These are phyloP conservation scores for Cladophialophora carrionii DNA, from an alignment of 2,329 filamentous ascomycete species.

Conservation along the genomic window DNA sequence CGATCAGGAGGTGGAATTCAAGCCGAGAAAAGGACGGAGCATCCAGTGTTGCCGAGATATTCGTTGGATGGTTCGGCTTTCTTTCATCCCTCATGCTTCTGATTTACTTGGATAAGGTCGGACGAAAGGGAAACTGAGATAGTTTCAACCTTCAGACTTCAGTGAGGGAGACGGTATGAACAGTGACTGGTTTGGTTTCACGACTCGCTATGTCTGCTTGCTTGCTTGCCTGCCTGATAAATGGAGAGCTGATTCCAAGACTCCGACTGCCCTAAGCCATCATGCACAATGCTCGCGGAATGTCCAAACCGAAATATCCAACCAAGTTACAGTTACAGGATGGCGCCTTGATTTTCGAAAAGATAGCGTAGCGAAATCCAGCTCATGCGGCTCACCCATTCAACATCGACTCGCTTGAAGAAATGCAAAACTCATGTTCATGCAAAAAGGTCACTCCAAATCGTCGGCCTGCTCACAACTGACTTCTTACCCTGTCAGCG, in stretches of 20 bases:
- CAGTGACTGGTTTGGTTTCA: not conserved
- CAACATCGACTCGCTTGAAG: not conserved
- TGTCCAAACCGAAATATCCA: not conserved
- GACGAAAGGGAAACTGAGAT: too few species aligned
- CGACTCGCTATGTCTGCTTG: not conserved
- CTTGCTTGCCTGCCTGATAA: not conserved
- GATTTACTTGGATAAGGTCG: not conserved
- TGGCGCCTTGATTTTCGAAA: too few species aligned
- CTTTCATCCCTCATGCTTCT: not conserved
- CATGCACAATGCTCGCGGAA: not conserved
- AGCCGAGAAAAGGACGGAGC: not conserved
- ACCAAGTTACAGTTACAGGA: not conserved
- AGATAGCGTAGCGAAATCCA: too few species aligned
- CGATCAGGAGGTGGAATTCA: not conserved
- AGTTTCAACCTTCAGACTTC: not conserved
- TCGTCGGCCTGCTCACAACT: constrained; percentile 19
- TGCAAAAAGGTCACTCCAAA: not conserved
- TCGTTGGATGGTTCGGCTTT: not conserved
- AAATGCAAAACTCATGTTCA: not conserved
- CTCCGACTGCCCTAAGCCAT: not conserved
- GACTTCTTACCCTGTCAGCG: constrained; percentile 18
- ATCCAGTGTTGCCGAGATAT: not conserved
- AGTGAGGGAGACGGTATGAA: not conserved
- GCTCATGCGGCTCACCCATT: too few species aligned
- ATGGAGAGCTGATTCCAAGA: not conserved